Conservation (phyloP, 164 flowering plant species). For the Stephania cephalantha region DNA sequence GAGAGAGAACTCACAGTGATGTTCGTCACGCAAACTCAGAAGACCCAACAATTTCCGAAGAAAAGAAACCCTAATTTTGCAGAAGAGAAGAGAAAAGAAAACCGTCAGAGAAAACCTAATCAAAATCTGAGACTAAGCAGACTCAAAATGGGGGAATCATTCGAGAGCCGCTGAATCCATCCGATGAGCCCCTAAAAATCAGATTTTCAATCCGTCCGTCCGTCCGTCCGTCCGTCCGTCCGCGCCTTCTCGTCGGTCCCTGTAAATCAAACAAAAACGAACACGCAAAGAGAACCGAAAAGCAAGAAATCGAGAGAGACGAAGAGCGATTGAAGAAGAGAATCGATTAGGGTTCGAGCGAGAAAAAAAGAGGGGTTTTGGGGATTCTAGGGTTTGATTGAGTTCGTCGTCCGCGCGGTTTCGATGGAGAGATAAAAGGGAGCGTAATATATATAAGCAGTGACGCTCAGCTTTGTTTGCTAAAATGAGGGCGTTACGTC, state of each 20-base stretch:
- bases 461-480: neutral
- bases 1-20: constrained; percentile 1
- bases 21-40: neutral
- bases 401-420: too few relatives aligned
- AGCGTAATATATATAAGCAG: neutral
- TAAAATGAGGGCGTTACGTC: neutral
- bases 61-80: constrained; percentile 22
- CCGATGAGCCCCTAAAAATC: neutral
- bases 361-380: too few relatives aligned
- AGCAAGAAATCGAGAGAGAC: too few relatives aligned
- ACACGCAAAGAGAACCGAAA: too few relatives aligned
- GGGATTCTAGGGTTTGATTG: too few relatives aligned
- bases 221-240: too few relatives aligned
- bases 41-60: neutral
- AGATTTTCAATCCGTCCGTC: neutral
- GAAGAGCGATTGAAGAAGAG: neutral
- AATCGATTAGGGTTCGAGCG: too few relatives aligned
- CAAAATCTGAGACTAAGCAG: constrained; percentile 4
- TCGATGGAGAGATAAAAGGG: neutral
- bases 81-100: constrained; percentile 13
- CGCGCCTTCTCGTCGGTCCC: too few relatives aligned
- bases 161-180: neutral
- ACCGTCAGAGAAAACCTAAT: constrained; percentile 19
- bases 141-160: constrained; percentile 5
- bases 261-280: too few relatives aligned